These are phyloP conservation scores for Mortierella sp. DNA, from an alignment of 371 early-diverging fungal species.

Conservation along the genomic window DNA sequence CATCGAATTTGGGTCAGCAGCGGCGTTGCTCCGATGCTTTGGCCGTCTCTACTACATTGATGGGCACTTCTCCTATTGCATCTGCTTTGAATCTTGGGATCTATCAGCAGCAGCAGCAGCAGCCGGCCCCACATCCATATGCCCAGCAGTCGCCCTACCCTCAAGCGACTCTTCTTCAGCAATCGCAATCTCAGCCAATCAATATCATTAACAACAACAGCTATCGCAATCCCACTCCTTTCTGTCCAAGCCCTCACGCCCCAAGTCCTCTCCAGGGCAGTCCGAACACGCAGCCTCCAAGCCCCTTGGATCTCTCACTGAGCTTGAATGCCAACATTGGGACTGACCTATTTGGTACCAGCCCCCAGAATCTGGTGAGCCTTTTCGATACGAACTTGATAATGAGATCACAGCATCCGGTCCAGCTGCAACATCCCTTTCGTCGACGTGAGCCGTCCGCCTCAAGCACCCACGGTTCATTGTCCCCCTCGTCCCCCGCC, in stretches of 20 bases:
- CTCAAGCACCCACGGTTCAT: conserved; percentile 10
- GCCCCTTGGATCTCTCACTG: conserved; percentile 41
- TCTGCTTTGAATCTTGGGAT: conserved; percentile 4
- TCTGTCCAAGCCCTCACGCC: conserved; percentile 32
- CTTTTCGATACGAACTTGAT: conserved; percentile 36
- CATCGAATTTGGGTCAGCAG: conserved; percentile 11
- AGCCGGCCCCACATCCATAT: conserved; percentile 22
- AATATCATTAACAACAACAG: conserved; percentile 13
- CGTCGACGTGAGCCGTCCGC: conserved; percentile 19
- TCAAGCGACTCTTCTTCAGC: conserved; percentile 27
- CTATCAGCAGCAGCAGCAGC: conserved; percentile 25
- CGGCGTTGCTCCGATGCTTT: conserved; percentile 21
- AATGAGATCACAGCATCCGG: conserved; percentile 18
- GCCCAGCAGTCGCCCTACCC: conserved; percentile 44
- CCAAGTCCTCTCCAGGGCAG: conserved; percentile 38
- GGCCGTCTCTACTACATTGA: conserved; percentile 1
- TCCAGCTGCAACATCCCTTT: conserved; percentile 9
- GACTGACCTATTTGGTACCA: conserved; percentile 3
- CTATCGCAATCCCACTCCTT: conserved; percentile 32
- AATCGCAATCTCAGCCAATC: conserved; percentile 15
- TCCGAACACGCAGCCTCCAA: conserved; percentile 31
- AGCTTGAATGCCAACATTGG: conserved; percentile 28
- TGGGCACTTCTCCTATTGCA: not conserved
- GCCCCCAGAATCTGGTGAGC: conserved; percentile 29
- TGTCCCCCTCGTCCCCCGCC: conserved; percentile 6